Conservation (phyloP, 2,329 filamentous ascomycete genomes). For the Claviceps maximensis region DNA sequence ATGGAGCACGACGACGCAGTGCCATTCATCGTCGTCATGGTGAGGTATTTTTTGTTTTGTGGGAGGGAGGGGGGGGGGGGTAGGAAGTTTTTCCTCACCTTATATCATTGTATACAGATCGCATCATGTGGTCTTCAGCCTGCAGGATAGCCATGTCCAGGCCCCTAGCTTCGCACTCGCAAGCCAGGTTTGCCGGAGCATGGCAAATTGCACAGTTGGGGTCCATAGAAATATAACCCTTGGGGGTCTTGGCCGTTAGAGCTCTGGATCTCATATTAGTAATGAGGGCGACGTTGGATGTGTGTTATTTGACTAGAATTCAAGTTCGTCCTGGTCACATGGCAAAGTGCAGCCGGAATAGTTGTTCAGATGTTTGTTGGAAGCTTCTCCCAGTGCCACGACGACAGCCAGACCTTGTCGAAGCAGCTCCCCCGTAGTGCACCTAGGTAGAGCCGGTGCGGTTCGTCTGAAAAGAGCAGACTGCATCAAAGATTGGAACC, state of each 20-base stretch:
- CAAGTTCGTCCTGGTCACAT: background rate
- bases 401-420: background rate
- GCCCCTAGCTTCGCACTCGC: slow-evolving; percentile 54
- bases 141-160: slow-evolving; percentile 49
- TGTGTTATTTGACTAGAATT: background rate
- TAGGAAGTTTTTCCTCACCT: too few species aligned
- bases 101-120: slow-evolving; percentile 47
- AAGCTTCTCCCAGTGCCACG: background rate
- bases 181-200: slow-evolving; percentile 42
- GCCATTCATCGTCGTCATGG: background rate
- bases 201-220: slow-evolving; percentile 57
- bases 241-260: slow-evolving; percentile 24
- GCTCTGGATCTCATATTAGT: slow-evolving; percentile 42
- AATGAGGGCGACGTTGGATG: slow-evolving; percentile 4
- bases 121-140: slow-evolving; percentile 52
- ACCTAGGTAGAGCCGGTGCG: background rate
- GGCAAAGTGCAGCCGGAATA: background rate
- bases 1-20: background rate
- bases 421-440: background rate
- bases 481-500: background rate
- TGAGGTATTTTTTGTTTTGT: slow-evolving; percentile 10
- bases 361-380: background rate
- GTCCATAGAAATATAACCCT: slow-evolving; percentile 48
- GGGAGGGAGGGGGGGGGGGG: too few species aligned
- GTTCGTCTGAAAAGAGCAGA: background rate